Conservation (phyloP, 305 asterid species). For the Fraxinus floribunda region DNA sequence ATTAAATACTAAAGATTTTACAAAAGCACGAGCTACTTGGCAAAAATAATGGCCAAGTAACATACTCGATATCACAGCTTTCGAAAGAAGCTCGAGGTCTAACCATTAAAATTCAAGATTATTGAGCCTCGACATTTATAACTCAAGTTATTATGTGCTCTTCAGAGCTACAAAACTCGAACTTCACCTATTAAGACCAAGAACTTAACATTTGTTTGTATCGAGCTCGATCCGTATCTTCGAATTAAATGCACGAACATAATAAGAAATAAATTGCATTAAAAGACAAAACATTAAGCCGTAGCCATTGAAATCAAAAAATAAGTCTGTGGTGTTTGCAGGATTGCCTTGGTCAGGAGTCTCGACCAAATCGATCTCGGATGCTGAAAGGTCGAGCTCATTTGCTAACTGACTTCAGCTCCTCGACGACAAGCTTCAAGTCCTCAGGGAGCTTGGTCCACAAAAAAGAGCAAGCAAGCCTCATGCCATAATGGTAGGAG, state of each 20-base stretch:
- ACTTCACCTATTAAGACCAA: background rate
- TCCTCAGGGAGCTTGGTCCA: background rate
- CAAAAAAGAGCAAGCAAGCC: background rate
- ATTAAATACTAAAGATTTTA: background rate
- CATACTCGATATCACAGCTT: background rate
- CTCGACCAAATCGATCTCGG: background rate
- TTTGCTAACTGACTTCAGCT: background rate
- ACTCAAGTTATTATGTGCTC: background rate
- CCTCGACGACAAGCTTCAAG: background rate
- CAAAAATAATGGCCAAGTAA: background rate
- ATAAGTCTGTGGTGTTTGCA: background rate
- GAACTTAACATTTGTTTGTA: background rate
- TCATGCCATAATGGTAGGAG: background rate
- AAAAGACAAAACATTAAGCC: background rate
- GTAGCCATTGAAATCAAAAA: background rate
- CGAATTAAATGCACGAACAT: background rate
- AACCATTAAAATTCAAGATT: background rate
- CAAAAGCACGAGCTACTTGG: background rate
- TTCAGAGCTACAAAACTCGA: background rate
- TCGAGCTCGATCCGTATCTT: background rate
- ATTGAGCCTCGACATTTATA: background rate
- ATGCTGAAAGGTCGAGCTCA: background rate
- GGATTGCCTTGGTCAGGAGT: background rate
- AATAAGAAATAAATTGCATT: background rate
- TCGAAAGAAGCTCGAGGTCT: background rate